Evolutionary conservation across 169 alveolate genomes (phyloP).

Genomic region (Plasmodium knowlesi): DNA sequence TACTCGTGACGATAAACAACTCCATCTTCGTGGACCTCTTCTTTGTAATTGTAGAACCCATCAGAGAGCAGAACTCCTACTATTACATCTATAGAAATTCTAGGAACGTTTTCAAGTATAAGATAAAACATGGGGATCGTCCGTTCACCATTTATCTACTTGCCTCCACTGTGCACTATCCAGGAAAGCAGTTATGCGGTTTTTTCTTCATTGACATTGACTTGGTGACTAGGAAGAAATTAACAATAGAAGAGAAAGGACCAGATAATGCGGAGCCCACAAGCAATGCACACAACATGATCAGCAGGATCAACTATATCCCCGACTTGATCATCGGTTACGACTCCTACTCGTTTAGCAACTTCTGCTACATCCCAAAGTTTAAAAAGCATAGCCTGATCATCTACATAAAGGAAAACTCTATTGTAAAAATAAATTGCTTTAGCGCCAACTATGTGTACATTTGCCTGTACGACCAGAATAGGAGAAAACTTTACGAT

Average conservation of each 20-base stretch:
- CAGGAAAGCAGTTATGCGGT: conserved; percentile 16
- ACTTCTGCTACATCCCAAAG: conserved; percentile 34
- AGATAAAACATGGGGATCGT: not conserved
- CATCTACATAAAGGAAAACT: conserved; percentile 9
- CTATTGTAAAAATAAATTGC: conserved; percentile 54
- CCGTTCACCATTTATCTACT: conserved; percentile 14
- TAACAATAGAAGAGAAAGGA: not conserved
- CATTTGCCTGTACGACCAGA: conserved; percentile 15
- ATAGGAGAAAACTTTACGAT: conserved; percentile 13
- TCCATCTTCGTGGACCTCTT: conserved; percentile 23
- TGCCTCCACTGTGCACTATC: conserved; percentile 10
- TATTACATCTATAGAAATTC: conserved; percentile 40
- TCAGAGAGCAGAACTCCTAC: not conserved
- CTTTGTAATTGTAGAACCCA: conserved; percentile 4
- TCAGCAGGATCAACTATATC: conserved; percentile 10
- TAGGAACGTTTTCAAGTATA: not conserved
- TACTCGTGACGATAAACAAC: conserved; percentile 23
- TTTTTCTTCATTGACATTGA: conserved; percentile 64
- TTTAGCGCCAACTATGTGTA: conserved; percentile 39
- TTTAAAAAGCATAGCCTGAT: conserved; percentile 27
- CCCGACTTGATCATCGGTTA: conserved; percentile 41
- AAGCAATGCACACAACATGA: not conserved
- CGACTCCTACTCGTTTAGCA: conserved; percentile 14
- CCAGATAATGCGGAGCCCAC: not conserved
- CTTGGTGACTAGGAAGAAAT: not conserved